Percentiles rank a stretch among this genome's conserved stretches.
Evolutionary conservation across 2,329 filamentous ascomycete genomes (phyloP).

Genomic region (Cladosporium cucumerinum): DNA sequence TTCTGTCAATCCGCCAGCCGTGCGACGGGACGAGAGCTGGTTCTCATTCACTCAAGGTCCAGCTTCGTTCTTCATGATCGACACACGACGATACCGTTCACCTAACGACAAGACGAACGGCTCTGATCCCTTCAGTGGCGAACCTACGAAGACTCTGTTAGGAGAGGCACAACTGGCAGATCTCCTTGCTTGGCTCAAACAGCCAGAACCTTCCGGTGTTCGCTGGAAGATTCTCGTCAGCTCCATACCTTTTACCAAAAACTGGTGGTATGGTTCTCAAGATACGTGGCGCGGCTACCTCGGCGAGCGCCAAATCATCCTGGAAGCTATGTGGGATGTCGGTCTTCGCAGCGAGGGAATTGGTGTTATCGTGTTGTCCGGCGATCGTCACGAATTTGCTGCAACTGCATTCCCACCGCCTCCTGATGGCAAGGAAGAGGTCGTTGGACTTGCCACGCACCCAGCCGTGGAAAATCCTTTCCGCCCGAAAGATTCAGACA

Average conservation of each 20-base stretch:
- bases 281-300: constrained; percentile 97
- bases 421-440: constrained; percentile 47
- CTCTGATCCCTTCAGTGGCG: constrained; percentile 49
- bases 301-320: constrained; percentile 69
- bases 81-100: constrained; percentile 83
- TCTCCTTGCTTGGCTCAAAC: constrained; percentile 71
- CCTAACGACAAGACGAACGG: constrained; percentile 59
- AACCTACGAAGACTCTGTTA: constrained; percentile 73
- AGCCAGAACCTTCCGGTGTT: constrained; percentile 70
- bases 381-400: constrained; percentile 95
- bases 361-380: constrained; percentile 80
- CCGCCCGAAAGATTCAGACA: constrained; percentile 11
- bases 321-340: constrained; percentile 90
- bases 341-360: constrained; percentile 66
- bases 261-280: constrained; percentile 82
- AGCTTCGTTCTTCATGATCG: constrained; percentile 89
- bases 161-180: constrained; percentile 75
- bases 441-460: constrained; percentile 26
- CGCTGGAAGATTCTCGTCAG: constrained; percentile 92
- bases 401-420: constrained; percentile 70
- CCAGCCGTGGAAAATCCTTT: constrained; percentile 14
- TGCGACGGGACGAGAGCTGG: constrained; percentile 66
- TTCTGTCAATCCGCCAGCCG: constrained; percentile 71
- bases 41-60: constrained; percentile 88
- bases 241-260: constrained; percentile 93